phyloP scores from a whole-genome alignment of 169 alveolate species.

The Cryptosporidium canis region DNA sequence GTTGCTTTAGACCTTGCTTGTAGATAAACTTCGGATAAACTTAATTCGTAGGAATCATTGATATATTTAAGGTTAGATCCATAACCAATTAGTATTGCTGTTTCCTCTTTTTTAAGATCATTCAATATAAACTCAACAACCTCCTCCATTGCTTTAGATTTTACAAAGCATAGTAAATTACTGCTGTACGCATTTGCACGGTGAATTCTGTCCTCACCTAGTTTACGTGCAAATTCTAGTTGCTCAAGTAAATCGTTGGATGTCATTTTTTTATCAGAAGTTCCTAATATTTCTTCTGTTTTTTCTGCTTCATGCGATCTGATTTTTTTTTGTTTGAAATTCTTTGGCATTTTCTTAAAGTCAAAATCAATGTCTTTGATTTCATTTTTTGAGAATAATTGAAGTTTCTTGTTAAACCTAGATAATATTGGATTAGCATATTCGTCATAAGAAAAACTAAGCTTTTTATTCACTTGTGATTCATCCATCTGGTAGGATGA shows the following conservation, averaged over 20 bases:
- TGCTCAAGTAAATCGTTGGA: slow-evolving; percentile 15
- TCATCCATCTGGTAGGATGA: neutral
- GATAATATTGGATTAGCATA: neutral
- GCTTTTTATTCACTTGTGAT: neutral
- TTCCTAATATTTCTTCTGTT: neutral
- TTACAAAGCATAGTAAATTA: neutral
- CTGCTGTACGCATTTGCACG: slow-evolving; percentile 18
- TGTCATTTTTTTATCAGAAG: slow-evolving; percentile 5
- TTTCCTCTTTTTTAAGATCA: neutral
- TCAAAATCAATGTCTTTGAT: neutral
- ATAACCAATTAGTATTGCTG: neutral
- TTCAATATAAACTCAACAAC: slow-evolving; percentile 1
- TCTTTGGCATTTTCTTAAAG: neutral
- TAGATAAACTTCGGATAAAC: neutral
- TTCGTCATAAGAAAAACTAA: neutral
- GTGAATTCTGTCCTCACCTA: slow-evolving; percentile 32
- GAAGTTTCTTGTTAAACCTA: neutral
- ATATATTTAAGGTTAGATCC: neutral
- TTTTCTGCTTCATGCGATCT: neutral
- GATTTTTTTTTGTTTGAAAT: neutral
- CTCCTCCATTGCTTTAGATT: slow-evolving; percentile 7
- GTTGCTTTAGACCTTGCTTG: neutral
- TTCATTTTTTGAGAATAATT: neutral
- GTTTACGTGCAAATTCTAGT: slow-evolving; percentile 39
- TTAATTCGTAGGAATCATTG: neutral